Evolutionary conservation across 108 stramenopile genomes (phyloP), one percentile per base, ranked within the genome.

Genomic region (Cyclotella baltica): DNA sequence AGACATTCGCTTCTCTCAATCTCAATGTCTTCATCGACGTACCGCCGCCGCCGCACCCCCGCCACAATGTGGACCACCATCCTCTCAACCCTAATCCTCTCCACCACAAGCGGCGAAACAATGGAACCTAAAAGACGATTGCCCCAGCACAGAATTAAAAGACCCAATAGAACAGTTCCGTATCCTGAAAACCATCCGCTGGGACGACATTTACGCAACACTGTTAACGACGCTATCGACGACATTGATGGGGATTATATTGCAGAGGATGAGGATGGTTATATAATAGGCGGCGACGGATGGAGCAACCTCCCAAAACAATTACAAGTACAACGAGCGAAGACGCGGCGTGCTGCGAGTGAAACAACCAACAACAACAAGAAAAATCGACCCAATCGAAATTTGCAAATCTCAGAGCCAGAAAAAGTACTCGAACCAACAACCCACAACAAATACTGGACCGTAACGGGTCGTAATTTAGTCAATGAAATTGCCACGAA

Each of bases 391-490:
- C 1, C 13, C 59, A 61, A 33, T 13, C 47, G n/a, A n/a, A 48
- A n/a, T n/a, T n/a, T n/a, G n/a, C n/a, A n/a, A n/a, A n/a, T n/a
- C n/a, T n/a, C n/a, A 34, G 59, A 61, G 13, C 31, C 4, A 2
- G 20, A 55, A 55, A 2, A 2, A 55, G 1, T 22, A 40, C 18
- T n/a, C 22, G 38, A 64, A 33, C 15, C 19, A 40, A 20, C 18
- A 3, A 18, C 3, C 31, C 28, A 18, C 25, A 31, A 66, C 33
- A 67, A 57, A 8, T 81, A 81, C 50, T 81, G 80, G 80, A 68
- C 73, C 4, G 37, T 81, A 3, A 70, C 80, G 31, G 80, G 80
- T 13, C 73, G 80, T 37, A 81, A 63, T 75, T 53, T 81, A 30
- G 68, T 81, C 33, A 66, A 55, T 28, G 27, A 47, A 22, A 9